Evolutionary conservation across 2,329 filamentous ascomycete genomes (phyloP), one percentile per base, ranked within the genome.

Genomic region (Alternaria arborescens): DNA sequence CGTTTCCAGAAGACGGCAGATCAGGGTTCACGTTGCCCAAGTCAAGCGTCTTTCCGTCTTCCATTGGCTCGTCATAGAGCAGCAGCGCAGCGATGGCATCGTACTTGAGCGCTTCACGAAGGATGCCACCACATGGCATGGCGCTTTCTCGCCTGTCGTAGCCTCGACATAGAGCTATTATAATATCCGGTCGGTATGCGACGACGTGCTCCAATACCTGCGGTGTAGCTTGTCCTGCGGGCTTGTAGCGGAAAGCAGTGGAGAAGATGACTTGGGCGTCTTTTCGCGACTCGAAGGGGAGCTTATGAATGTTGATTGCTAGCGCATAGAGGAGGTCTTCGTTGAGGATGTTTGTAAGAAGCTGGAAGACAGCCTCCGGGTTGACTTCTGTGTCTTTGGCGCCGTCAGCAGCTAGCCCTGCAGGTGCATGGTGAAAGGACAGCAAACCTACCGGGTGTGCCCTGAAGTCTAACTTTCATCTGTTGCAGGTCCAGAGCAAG

Each of bases 201-300:
- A 97, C 90, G 60, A 97, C 91, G 77, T 97, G 96, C 68, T 92
- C 91, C 58, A 99, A 85, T 26, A 95, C 93, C 52, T 94, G 88
- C 0, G 93, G 93, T 64, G 96, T 92, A 67, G 86, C 84, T 20
- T 89, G 88, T 2, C 86, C 87, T 43, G 86, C 87, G 6, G 91
- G 91, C 66, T 92, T 91, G 83, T 95, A 97, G 67, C 94, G 92
- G 77, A 97, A 93, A 69, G 96, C 91, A 78, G 94, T 95, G 41
- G 93, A 97, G 82, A 98, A 95, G 77, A 97, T 95, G 65, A 95
- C 92, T 78, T 97, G 94, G 12, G 92, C 92, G 76, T 97, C 94
- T 83, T 97, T 98, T 74, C 94, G 90, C 38, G 94, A 92, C 82
- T 99, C 95, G 82, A 99, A 99, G 0, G 94, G 93, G 5, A 99